Base-by-base conservation (phyloP, 345 rosid genomes). In the Punica granatum region DNA sequence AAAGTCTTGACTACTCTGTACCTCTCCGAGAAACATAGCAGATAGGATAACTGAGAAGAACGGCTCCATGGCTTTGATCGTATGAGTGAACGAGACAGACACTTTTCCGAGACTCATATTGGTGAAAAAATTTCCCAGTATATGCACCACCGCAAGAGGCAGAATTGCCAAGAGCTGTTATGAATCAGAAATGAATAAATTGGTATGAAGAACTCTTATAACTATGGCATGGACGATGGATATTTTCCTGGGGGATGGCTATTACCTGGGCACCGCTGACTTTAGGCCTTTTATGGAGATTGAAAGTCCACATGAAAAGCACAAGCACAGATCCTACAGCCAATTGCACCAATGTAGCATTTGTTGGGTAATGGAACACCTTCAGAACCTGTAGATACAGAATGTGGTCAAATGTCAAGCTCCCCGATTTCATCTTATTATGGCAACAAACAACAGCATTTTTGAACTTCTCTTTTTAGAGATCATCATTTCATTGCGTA, bases 1-100 rank as follows among this genome's bases (percentile, higher is more conserved):
- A 13, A 18, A 51, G 32, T 37, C 28, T 48, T 64, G 63, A 48
- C 10, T 51, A 42, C 28, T 23, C 18, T 73, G 63, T 62, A 82
- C 84, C 82, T 82, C 86, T 30, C 84, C 82, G 37, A 82, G 83
- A 70, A 82, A 82, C 81, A 82, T 77, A 1, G 84, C 80, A n/a
- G 86, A 82, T 35, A 82, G 78, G 64, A 82, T 5, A 65, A 82
- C 86, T 0, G 86, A 77, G 82, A 82, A 82, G 74, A 82, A 80
- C 3, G 86, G 86, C 44, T 82, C 84, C 82, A 73, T 80, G 34
- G 86, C 86, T 74, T 82, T 82, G 75, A 77, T 77, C 1, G 86
- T 82, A 70, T 82, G 86, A 60, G 86, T 82, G 59, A 82, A 82
- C 3, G 86, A 82, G 71, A 82, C 84, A n/a, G 84, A 74, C 67